Evolutionary conservation across 768 basidiomycete genomes (phyloP).

Genomic region (Boletus sp.): DNA sequence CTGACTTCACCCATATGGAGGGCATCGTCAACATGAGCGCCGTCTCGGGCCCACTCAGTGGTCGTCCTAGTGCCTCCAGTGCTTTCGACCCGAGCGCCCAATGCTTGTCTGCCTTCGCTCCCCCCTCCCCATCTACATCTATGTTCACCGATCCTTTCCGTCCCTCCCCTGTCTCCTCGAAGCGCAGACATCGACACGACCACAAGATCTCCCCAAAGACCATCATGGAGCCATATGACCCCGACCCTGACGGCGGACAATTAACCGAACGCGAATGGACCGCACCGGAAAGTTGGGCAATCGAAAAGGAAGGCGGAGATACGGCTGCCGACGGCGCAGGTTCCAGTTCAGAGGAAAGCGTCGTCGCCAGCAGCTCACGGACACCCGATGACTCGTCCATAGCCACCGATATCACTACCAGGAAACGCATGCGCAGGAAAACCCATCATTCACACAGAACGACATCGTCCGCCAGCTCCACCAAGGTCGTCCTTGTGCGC

Average conservation of each 20-base stretch:
- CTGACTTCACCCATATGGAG: constrained; percentile 59
- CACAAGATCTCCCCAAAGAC: constrained; percentile 56
- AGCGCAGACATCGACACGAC: constrained; percentile 26
- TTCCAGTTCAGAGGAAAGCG: constrained; percentile 39
- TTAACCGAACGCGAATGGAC: constrained; percentile 48
- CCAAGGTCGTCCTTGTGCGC: constrained; percentile 54
- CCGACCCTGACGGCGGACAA: constrained; percentile 4
- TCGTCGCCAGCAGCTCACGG: constrained; percentile 17
- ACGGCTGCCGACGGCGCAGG: constrained; percentile 35
- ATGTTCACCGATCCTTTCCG: constrained; percentile 40
- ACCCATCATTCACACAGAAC: constrained; percentile 18
- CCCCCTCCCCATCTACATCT: constrained; percentile 34
- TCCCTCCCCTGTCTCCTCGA: constrained; percentile 12
- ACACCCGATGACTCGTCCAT: constrained; percentile 12
- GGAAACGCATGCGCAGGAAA: constrained; percentile 27
- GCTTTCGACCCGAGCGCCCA: constrained; percentile 31
- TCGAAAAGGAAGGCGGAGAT: constrained; percentile 47
- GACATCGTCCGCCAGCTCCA: constrained; percentile 9
- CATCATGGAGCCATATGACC: constrained; percentile 8
- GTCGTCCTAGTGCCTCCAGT: constrained; percentile 19
- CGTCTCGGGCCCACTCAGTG: constrained; percentile 2
- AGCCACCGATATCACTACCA: constrained; percentile 9
- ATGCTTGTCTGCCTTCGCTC: constrained; percentile 37
- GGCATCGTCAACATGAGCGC: constrained; percentile 62
- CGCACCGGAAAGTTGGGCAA: constrained; percentile 76